Evolutionary conservation across 2,329 filamentous ascomycete genomes (phyloP).

Genomic region (Colletotrichum lindemuthianum): DNA sequence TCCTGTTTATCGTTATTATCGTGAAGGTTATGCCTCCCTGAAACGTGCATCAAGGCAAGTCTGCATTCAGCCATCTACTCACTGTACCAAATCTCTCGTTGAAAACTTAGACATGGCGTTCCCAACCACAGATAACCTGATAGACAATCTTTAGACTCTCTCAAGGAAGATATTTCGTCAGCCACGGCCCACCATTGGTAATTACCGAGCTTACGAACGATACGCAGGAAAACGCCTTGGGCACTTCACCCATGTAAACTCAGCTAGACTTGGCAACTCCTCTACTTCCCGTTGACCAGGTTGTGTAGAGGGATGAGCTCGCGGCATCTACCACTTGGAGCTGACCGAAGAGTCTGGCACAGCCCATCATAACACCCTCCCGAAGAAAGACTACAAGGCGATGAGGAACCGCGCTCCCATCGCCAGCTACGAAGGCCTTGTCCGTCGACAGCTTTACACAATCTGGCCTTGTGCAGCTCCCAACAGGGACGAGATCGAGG

Average conservation of each 20-base stretch:
- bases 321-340: conserved; percentile 19
- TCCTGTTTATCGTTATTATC: too few relatives aligned
- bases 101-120: too few relatives aligned
- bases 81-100: too few relatives aligned
- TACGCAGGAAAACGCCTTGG: background rate
- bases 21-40: too few relatives aligned
- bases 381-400: background rate
- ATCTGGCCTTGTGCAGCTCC: conserved; percentile 44
- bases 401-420: conserved; percentile 16
- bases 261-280: conserved; percentile 4
- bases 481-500: conserved; percentile 39
- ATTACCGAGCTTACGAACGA: too few relatives aligned
- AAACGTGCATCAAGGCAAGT: too few relatives aligned
- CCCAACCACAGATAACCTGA: too few relatives aligned
- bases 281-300: conserved; percentile 26
- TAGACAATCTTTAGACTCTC: too few relatives aligned
- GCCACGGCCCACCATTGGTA: too few relatives aligned
- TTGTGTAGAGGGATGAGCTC: conserved; percentile 22
- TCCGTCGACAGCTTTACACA: conserved; percentile 42
- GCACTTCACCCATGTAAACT: background rate
- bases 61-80: too few relatives aligned
- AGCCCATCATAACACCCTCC: conserved; percentile 10
- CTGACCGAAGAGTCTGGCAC: conserved; percentile 16
- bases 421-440: conserved; percentile 16
- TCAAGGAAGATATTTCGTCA: too few relatives aligned